Evolutionary conservation across 768 basidiomycete genomes (phyloP).

Genomic region (Pulveroboletus sp.): DNA sequence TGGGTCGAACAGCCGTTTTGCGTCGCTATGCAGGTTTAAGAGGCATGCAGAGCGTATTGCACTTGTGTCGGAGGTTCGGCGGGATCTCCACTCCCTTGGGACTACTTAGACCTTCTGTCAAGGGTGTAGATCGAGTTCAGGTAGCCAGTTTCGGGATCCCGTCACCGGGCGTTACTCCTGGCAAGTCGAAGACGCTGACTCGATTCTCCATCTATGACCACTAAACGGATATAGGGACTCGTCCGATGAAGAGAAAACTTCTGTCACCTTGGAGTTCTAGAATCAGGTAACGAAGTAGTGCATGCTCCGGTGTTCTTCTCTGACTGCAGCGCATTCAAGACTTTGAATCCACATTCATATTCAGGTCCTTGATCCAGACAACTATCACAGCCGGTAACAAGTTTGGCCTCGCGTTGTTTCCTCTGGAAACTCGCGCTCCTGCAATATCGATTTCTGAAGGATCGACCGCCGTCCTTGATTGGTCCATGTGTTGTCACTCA

Average conservation of each 20-base stretch:
- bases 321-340: not conserved
- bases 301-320: not conserved
- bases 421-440: not conserved
- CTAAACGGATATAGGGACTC: constrained; percentile 10
- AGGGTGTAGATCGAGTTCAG: constrained; percentile 10
- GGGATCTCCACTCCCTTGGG: constrained; percentile 24
- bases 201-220: constrained; percentile 4
- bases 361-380: not conserved
- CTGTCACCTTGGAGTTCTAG: not conserved
- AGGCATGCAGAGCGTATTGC: constrained; percentile 20
- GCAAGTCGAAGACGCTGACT: too few species aligned
- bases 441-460: not conserved
- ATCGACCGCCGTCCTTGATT: not conserved
- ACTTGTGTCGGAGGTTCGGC: constrained; percentile 12
- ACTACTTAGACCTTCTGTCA: constrained; percentile 14
- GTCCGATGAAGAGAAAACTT: not conserved
- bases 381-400: not conserved
- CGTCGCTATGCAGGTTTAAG: constrained; percentile 21
- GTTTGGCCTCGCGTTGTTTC: constrained; percentile 4
- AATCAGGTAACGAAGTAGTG: not conserved
- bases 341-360: not conserved
- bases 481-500: too few species aligned
- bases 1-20: constrained; percentile 13
- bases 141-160: constrained; percentile 2
- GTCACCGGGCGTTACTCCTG: constrained; percentile 5